These are phyloP conservation scores for Myxozyma udenii DNA, from an alignment of 805 yeast species.

Conservation along the genomic window DNA sequence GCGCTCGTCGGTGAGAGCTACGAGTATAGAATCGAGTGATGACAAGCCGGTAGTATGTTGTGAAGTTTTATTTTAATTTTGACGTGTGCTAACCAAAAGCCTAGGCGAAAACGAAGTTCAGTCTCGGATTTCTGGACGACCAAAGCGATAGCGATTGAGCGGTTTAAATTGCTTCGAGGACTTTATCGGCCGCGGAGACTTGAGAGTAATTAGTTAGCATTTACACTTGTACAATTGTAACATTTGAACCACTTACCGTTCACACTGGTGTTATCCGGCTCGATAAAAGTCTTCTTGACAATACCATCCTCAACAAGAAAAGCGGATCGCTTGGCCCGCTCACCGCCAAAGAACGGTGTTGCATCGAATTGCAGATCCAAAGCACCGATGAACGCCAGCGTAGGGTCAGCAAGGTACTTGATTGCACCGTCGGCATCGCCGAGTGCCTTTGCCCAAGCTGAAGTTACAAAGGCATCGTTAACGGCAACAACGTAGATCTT, in stretches of 20 bases:
- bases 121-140: conserved; percentile 21
- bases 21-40: too few species aligned
- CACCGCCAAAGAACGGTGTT: conserved; percentile 67
- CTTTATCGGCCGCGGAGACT: neutral
- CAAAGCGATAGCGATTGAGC: conserved; percentile 22
- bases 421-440: conserved; percentile 30
- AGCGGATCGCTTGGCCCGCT: conserved; percentile 73
- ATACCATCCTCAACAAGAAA: conserved; percentile 71
- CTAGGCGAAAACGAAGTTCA: conserved; percentile 1
- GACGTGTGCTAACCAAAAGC: neutral
- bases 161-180: neutral
- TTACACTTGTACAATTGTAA: neutral
- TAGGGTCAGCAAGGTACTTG: conserved; percentile 72
- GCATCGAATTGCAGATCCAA: conserved; percentile 75
- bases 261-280: conserved; percentile 77
- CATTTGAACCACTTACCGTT: conserved; percentile 41
- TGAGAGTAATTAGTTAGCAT: neutral
- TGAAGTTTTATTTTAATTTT: neutral
- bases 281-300: conserved; percentile 63
- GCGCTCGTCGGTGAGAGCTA: neutral
- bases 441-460: conserved; percentile 65
- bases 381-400: conserved; percentile 63
- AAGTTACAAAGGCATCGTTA: conserved; percentile 81
- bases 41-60: conserved; percentile 4
- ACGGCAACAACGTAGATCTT: conserved; percentile 69